Base-by-base conservation (phyloP, 352 stramenopile species). In the Peronospora destructor region DNA sequence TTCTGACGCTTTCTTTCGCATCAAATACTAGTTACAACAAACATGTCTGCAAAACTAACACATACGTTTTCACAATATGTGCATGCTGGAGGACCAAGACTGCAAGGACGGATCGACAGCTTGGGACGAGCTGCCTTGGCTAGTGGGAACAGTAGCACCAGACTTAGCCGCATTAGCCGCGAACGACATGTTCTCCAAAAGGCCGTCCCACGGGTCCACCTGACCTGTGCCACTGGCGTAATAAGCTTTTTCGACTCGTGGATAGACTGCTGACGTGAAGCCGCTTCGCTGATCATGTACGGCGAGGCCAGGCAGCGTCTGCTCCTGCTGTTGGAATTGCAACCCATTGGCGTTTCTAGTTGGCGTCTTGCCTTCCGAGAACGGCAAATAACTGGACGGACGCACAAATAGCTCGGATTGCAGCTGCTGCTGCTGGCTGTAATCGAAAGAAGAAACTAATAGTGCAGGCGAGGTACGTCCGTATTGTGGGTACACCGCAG, bases 151-250 rank as follows among this genome's bases (percentile, higher is more conserved):
- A 21, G 44, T 30, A 21, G 35, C 25, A 16, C 57, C 37, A 40
- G 28, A 9, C 10, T 32, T 32, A 1, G 28, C 28, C 28, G 47
- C 25, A 43, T 64, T 65, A 11, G 50, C 33, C 23, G 52, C 53
- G 16, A 68, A 66, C 42, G 76, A 71, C 56, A 91, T 85, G 38
- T 82, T 82, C 25, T 89, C 81, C 6, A 91, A 55, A 29, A 91
- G 66, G 42, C 83, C 77, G 26, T 89, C 81, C 81, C 81, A 91
- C 16, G 77, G 67, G 33, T 54, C 58, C 2, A 54, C 41, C 23
- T 64, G 57, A 9, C 33, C 41, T 2, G 45, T 28, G 34, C 36
- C 43, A 55, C 35, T 53, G 28, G 17, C 43, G 23, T 70, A 47
- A 49, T 55, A 60, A 13, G 33, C 44, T 11, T 65, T 53, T 34